Evolutionary conservation across 768 basidiomycete genomes (phyloP), one percentile per base, ranked within the genome.

Genomic region (Galerina marginata): DNA sequence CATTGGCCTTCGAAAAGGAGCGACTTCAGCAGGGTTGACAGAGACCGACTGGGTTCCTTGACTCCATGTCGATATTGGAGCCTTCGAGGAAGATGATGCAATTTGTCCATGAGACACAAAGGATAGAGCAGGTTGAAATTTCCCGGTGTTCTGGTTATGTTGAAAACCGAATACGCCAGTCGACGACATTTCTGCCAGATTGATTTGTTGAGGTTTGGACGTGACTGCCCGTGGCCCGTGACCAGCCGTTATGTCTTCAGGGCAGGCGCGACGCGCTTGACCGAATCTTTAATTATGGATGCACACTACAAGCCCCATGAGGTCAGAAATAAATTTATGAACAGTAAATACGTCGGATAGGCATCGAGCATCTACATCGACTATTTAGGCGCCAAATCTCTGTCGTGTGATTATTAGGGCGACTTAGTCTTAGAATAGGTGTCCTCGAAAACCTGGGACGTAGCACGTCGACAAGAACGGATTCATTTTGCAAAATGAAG

Each of bases 131-230:
- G 58, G 45, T 9, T 59, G 55, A 20, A 55, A 20, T 52, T 68
- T 65, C 37, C 56, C 56, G 26, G 67, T 53, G 38, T 64, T 70
- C 29, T 72, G 66, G 49, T 64, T 62, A 51, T 62, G 62, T 62
- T 69, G 70, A 62, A 68, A 66, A 69, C 68, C 68, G 68, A 72
- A 74, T 73, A 72, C 70, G 61, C 72, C 71, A 63, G 62, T 71
- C 61, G 71, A 77, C 73, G 79, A 80, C 79, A 80, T 81, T 72
- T 64, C 73, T 69, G 69, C 68, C 69, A 65, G 44, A 54, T 70
- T 73, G 72, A 62, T 79, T 79, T 78, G 72, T 71, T 72, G 56
- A 67, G 65, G 70, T 79, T 77, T 78, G 72, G 71, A 70, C 72
- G 56, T 69, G 60, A 69, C 64, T 59, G 62, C 68, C 20, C 20